Evolutionary conservation across 208 protist species (phyloP).

Genomic region (Crithidia expoeki): DNA sequence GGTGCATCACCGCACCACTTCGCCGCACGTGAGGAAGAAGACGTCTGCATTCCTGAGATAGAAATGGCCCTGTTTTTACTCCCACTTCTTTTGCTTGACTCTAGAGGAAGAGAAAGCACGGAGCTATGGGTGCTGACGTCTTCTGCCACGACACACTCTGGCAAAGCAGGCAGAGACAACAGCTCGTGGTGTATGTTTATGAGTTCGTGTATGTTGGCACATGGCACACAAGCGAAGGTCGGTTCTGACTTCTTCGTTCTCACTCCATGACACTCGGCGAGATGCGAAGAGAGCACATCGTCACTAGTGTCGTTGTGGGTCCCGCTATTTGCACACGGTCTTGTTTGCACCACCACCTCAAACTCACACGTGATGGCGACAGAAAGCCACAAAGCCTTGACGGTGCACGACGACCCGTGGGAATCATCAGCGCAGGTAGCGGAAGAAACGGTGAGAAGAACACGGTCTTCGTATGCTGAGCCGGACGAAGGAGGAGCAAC

Average conservation of each 20-base stretch:
- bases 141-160: slow-evolving; percentile 8
- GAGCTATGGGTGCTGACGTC: slow-evolving; percentile 27
- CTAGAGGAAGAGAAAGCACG: neutral
- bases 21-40: neutral
- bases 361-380: slow-evolving; percentile 19
- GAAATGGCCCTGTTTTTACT: neutral
- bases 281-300: neutral
- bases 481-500: neutral
- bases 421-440: neutral
- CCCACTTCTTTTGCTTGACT: neutral
- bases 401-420: neutral
- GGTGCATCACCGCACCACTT: neutral
- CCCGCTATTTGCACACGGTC: neutral
- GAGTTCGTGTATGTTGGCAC: slow-evolving; percentile 1
- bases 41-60: neutral
- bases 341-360: slow-evolving; percentile 20
- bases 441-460: neutral
- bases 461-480: neutral
- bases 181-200: neutral
- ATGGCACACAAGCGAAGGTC: slow-evolving; percentile 14
- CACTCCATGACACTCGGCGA: slow-evolving; percentile 18
- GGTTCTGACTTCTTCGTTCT: neutral
- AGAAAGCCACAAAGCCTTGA: slow-evolving; percentile 20
- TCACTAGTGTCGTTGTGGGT: neutral
- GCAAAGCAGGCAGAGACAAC: slow-evolving; percentile 6